These are phyloP conservation scores for Mycena sanguinolenta DNA, from an alignment of 768 basidiomycete genomes.

Conservation along the genomic window DNA sequence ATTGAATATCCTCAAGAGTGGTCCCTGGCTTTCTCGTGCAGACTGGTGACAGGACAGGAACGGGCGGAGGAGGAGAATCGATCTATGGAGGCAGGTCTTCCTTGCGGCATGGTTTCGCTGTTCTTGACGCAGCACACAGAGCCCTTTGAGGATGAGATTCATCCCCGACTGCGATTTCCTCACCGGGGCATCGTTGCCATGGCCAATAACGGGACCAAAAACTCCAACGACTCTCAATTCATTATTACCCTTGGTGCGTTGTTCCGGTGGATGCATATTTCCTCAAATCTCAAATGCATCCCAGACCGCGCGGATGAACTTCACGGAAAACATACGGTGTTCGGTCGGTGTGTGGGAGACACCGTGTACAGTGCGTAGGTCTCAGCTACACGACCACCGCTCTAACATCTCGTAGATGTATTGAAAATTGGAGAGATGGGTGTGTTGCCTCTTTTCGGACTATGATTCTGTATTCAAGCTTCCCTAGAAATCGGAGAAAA, in stretches of 20 bases:
- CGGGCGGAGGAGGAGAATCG: slow-evolving; percentile 93
- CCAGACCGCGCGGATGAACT: slow-evolving; percentile 92
- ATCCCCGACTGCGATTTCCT: slow-evolving; percentile 88
- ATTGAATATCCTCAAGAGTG: slow-evolving; percentile 58
- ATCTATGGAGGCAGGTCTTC: slow-evolving; percentile 85
- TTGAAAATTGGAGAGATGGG: slow-evolving; percentile 93
- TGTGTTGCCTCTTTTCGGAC: slow-evolving; percentile 49
- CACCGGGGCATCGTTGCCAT: slow-evolving; percentile 94
- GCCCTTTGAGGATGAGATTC: slow-evolving; percentile 94
- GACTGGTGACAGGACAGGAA: slow-evolving; percentile 93
- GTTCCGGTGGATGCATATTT: neutral
- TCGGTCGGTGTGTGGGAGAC: slow-evolving; percentile 90
- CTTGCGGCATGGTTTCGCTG: no score
- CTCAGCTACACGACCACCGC: neutral
- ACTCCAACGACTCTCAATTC: slow-evolving; percentile 95
- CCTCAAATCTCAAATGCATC: slow-evolving; percentile 1
- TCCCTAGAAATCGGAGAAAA: slow-evolving; percentile 76
- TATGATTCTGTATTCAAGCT: slow-evolving; percentile 9
- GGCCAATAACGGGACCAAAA: slow-evolving; percentile 90
- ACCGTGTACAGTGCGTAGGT: slow-evolving; percentile 84
- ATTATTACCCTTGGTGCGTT: slow-evolving; percentile 89
- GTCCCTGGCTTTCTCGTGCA: slow-evolving; percentile 95
- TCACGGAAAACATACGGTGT: slow-evolving; percentile 94
- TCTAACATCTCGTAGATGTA: slow-evolving; percentile 68
- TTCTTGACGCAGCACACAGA: slow-evolving; percentile 58